phyloP scores from a whole-genome alignment of 2,329 filamentous ascomycete species.

The Stagonosporopsis cucurbitacearum region DNA sequence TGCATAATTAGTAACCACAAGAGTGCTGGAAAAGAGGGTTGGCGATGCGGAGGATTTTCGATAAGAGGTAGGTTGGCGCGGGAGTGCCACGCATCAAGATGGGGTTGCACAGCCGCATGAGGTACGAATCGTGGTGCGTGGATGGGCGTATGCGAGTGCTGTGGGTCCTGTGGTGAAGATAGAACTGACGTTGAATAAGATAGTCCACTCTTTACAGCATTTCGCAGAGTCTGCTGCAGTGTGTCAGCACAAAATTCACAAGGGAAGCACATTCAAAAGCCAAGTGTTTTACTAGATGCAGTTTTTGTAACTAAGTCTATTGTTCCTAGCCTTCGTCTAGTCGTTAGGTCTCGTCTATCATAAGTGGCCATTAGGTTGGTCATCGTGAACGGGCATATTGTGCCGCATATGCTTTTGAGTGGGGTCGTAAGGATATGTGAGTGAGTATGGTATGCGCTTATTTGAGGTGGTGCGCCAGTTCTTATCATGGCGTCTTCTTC shows the following conservation, averaged over 20 bases:
- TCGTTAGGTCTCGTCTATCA: constrained; percentile 39
- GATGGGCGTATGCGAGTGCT: constrained; percentile 10
- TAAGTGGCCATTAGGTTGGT: constrained; percentile 33
- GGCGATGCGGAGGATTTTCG: not conserved
- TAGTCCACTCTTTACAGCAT: not conserved
- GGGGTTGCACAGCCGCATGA: constrained; percentile 18
- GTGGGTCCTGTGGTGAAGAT: constrained; percentile 14
- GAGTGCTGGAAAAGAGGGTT: not conserved
- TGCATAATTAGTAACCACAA: not conserved
- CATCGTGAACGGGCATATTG: constrained; percentile 34
- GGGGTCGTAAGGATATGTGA: constrained; percentile 10
- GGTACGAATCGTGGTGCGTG: constrained; percentile 17
- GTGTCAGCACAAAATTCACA: not conserved
- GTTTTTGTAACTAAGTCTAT: constrained; percentile 29
- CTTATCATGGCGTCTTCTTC: constrained; percentile 43
- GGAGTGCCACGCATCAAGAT: constrained; percentile 10
- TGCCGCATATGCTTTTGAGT: constrained; percentile 30
- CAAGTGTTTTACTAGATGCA: constrained; percentile 6
- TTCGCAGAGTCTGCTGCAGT: not conserved
- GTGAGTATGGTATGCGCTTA: constrained; percentile 9
- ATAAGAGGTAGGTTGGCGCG: constrained; percentile 10
- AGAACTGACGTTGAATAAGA: constrained; percentile 5
- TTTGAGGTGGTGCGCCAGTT: constrained; percentile 11
- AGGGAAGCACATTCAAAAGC: not conserved
- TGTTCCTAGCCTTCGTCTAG: constrained; percentile 28